Evolutionary conservation across 805 yeast species (phyloP).

Genomic region (Hanseniaspora thailandica): DNA sequence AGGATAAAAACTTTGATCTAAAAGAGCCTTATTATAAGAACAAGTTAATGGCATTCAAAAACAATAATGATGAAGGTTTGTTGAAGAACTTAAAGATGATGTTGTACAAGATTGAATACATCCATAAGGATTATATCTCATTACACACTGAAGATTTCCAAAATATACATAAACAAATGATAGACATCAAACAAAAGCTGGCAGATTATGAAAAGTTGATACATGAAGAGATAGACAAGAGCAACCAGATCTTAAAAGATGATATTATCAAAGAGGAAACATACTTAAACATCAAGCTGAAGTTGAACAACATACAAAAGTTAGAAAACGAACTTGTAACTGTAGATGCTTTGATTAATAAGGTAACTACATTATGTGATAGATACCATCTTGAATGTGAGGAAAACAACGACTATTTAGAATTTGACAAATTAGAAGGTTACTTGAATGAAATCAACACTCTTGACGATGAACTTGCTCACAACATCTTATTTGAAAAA

Average conservation of each 20-base stretch:
- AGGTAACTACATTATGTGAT: slow-evolving; percentile 32
- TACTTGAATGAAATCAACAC: slow-evolving; percentile 50
- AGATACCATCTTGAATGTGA: slow-evolving; percentile 17
- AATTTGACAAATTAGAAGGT: slow-evolving; percentile 17
- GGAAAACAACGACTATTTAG: slow-evolving; percentile 35
- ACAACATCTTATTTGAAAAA: slow-evolving; percentile 26
- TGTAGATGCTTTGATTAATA: slow-evolving; percentile 35
- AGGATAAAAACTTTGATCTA: slow-evolving; percentile 56
- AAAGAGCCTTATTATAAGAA: slow-evolving; percentile 39
- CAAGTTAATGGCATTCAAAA: slow-evolving; percentile 28
- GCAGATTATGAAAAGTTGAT: slow-evolving; percentile 45
- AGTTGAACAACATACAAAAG: slow-evolving; percentile 1
- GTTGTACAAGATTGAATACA: neutral
- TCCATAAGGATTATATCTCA: slow-evolving; percentile 31
- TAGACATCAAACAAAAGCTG: slow-evolving; percentile 45
- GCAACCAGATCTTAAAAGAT: slow-evolving; percentile 42
- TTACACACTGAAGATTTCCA: slow-evolving; percentile 79
- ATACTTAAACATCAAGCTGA: neutral
- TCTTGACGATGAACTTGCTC: slow-evolving; percentile 35
- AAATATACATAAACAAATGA: slow-evolving; percentile 73
- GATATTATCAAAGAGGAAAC: slow-evolving; percentile 29
- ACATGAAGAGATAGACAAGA: slow-evolving; percentile 36
- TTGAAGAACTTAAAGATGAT: neutral
- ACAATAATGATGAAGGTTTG: neutral
- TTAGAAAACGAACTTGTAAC: slow-evolving; percentile 40